Conservation (phyloP, 345 rosid species). For the thale cress (Arabidopsis thaliana) region DNA sequence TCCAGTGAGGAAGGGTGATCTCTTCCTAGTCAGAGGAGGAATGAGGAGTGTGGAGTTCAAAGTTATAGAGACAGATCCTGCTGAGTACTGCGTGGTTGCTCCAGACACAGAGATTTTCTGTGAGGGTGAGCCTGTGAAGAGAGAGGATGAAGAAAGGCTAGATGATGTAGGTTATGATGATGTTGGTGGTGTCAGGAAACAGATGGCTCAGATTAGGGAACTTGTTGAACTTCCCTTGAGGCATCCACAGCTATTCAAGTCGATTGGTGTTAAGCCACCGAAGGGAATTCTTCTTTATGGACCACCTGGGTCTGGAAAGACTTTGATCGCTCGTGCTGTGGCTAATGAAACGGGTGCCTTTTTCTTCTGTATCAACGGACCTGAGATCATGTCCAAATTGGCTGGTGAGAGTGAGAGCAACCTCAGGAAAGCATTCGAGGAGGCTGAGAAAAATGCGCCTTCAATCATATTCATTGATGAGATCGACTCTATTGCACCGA, state of each 20-base stretch:
- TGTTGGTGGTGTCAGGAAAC: conserved; percentile 99
- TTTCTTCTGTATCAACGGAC: conserved; percentile 96
- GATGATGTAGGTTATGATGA: conserved; percentile 98
- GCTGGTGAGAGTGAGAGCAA: conserved; percentile 99
- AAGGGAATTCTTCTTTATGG: conserved; percentile 94
- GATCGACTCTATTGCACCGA: conserved; percentile 95
- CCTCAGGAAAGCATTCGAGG: conserved; percentile 97
- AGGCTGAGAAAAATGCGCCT: conserved; percentile 98
- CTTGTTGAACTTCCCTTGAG: conserved; percentile 94
- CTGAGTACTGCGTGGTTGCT: conserved; percentile 94
- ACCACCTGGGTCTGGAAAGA: conserved; percentile 90
- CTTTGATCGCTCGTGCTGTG: conserved; percentile 96
- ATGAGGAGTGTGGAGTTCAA: conserved; percentile 97
- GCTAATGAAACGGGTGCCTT: conserved; percentile 98
- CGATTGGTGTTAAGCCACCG: conserved; percentile 99
- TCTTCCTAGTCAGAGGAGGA: conserved; percentile 96
- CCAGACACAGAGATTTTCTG: conserved; percentile 98
- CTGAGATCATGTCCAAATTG: conserved; percentile 94
- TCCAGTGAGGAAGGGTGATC: conserved; percentile 96
- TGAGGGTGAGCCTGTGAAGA: conserved; percentile 92
- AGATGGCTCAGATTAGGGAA: conserved; percentile 98
- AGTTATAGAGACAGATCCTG: conserved; percentile 88
- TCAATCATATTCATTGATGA: conserved; percentile 94
- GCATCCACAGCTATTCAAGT: conserved; percentile 95
- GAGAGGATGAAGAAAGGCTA: conserved; percentile 93